These are phyloP conservation scores for Pachysandra terminalis DNA, from an alignment of 164 flowering plant genomes.

Conservation along the genomic window DNA sequence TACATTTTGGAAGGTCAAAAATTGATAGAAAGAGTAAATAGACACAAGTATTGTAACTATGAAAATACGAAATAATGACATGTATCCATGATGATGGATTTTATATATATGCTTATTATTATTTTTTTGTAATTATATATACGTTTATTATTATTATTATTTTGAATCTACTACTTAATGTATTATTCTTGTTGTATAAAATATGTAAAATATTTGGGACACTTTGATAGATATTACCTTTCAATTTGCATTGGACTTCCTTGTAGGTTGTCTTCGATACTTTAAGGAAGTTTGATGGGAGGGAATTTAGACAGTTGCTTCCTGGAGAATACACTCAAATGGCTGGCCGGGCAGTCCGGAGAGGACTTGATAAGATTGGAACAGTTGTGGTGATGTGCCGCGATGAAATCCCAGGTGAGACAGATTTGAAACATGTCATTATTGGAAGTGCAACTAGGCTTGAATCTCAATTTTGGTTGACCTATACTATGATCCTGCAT, in stretches of 20 bases:
- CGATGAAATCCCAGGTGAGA: slow-evolving; percentile 89
- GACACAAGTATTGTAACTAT: no score
- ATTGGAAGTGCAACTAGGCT: slow-evolving; percentile 88
- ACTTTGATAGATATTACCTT: neutral
- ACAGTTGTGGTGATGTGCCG: slow-evolving; percentile 90
- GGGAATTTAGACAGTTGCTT: slow-evolving; percentile 83
- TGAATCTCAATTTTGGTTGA: slow-evolving; percentile 92
- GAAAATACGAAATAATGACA: no score
- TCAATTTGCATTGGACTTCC: neutral
- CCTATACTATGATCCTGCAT: slow-evolving; percentile 95
- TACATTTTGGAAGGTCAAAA: no score
- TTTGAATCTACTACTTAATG: no score
- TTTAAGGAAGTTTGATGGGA: slow-evolving; percentile 95
- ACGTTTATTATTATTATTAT: no score
- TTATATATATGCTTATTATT: no score
- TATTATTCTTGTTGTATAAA: no score
- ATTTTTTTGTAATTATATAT: no score
- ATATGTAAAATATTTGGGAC: no score
- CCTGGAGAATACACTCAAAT: slow-evolving; percentile 99
- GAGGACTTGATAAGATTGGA: slow-evolving; percentile 96
- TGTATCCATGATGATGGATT: no score
- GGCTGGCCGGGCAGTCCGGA: slow-evolving; percentile 99
- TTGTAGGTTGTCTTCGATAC: slow-evolving; percentile 94
- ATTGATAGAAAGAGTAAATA: no score
- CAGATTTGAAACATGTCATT: slow-evolving; percentile 67